Evolutionary conservation across 1,139 yeast genomes (phyloP).

Genomic region (Saccharomyces hybrid): DNA sequence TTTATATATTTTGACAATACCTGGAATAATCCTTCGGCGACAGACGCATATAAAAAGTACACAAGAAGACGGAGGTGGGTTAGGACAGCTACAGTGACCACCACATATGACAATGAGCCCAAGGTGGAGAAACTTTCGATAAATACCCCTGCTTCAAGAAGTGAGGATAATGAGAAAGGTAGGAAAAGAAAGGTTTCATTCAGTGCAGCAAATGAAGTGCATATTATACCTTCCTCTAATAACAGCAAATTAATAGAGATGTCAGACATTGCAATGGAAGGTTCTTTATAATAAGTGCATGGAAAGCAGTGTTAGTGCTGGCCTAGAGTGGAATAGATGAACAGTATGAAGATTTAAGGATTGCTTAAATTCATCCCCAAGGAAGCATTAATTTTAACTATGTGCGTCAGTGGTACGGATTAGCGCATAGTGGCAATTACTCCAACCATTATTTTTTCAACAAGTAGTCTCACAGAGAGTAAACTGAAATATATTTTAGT

Average conservation of each 20-base stretch:
- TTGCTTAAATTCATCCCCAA: background rate
- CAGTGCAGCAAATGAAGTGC: constrained; percentile 24
- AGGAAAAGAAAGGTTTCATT: constrained; percentile 27
- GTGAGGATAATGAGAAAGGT: constrained; percentile 4
- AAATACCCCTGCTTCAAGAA: background rate
- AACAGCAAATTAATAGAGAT: background rate
- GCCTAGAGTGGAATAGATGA: background rate
- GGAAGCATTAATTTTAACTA: background rate
- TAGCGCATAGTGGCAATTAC: background rate
- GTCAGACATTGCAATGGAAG: constrained; percentile 5
- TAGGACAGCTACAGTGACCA: constrained; percentile 63
- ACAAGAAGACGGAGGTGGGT: constrained; percentile 95
- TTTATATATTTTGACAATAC: constrained; percentile 84
- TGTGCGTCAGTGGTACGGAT: background rate
- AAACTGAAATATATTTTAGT: background rate
- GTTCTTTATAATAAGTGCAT: background rate
- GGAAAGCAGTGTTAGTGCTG: background rate
- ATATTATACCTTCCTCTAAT: constrained; percentile 20
- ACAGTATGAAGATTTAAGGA: background rate
- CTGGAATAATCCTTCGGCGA: constrained; percentile 88
- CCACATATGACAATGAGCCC: background rate
- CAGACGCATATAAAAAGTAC: constrained; percentile 80
- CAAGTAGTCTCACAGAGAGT: background rate
- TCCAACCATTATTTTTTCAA: background rate
- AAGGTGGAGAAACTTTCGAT: background rate